Evolutionary conservation across 148 eudicot genomes (phyloP).

Genomic region (Fallopia convolvulus): DNA sequence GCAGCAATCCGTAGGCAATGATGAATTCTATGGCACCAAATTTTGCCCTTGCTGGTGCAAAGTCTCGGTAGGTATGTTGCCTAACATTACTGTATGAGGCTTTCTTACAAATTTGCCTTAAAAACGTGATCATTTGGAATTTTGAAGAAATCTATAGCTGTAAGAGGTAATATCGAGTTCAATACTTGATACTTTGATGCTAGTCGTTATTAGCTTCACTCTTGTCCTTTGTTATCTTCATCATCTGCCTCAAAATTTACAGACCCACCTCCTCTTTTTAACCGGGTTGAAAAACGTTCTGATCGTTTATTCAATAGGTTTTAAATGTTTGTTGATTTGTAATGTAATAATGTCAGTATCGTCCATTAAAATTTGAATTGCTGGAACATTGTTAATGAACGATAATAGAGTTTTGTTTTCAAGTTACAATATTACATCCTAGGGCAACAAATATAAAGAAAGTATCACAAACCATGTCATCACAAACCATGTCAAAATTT

Average conservation of each 20-base stretch:
- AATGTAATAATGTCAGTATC: neutral
- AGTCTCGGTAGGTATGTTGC: neutral
- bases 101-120: neutral
- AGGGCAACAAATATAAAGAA: neutral
- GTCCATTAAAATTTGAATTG: neutral
- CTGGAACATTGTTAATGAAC: neutral
- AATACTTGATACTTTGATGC: no score
- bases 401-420: neutral
- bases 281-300: no score
- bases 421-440: neutral
- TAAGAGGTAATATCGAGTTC: no score
- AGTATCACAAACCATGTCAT: neutral
- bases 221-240: no score
- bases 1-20: neutral
- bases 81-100: neutral
- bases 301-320: no score
- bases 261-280: no score
- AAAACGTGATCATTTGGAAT: neutral
- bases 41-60: neutral
- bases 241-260: no score
- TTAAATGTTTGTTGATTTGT: no score
- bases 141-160: neutral
- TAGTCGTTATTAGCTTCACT: no score
- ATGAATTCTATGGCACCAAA: neutral
- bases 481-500: slow-evolving; percentile 2